Percentiles rank a stretch among this genome's conserved stretches.
Conservation (phyloP, 176 grass and related monocot genomes). For the Coix lacrymajobi region DNA sequence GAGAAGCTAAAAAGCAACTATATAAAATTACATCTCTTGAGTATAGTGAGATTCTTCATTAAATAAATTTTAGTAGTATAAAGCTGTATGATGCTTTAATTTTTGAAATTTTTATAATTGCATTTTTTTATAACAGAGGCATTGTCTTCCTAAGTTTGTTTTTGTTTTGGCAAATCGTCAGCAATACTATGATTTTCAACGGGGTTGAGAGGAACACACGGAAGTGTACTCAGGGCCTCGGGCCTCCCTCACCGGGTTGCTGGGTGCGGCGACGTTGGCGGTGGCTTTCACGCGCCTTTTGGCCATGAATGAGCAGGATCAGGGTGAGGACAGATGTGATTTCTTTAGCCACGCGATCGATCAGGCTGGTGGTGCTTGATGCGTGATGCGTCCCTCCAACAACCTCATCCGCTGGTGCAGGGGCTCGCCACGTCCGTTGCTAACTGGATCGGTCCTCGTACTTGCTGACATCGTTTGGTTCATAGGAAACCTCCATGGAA, state of each 20-base stretch:
- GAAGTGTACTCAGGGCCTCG: neutral
- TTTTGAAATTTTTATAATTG: too few species aligned
- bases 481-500: too few species aligned
- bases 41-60: too few species aligned
- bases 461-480: too few species aligned
- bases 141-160: neutral
- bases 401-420: neutral
- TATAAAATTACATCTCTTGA: too few species aligned
- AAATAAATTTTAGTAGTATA: too few species aligned
- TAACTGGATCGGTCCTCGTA: neutral
- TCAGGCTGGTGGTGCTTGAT: neutral
- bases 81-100: too few species aligned
- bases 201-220: neutral
- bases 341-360: neutral
- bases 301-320: neutral
- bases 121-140: neutral
- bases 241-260: too few species aligned
- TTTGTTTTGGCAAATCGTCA: neutral
- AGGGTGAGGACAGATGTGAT: neutral
- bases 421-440: neutral
- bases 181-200: neutral
- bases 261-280: neutral
- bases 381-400: neutral
- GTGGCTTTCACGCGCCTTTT: slow-evolving; percentile 18
- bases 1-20: too few species aligned